Base-by-base conservation (phyloP, 2,329 filamentous ascomycete species). In the Curvularia hawaiiensis region DNA sequence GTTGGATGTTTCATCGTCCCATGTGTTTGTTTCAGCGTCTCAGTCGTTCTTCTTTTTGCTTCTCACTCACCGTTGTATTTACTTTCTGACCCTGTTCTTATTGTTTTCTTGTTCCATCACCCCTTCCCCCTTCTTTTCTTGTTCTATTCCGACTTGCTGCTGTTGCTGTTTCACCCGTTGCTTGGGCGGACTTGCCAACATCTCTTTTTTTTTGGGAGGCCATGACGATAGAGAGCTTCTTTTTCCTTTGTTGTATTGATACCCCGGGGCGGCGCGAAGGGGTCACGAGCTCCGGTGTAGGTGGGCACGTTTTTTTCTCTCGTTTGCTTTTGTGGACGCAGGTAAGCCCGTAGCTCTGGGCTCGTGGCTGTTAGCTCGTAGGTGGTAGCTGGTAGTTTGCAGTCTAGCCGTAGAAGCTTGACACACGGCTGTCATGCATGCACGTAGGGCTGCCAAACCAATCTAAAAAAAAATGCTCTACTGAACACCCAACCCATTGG, bases 171-270 rank as follows among this genome's bases (percentile, higher is more conserved):
- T 50, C 5, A 24, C 5, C 5, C 38, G 14, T 12, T 54, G 22
- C 33, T 46, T 52, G 30, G 45, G 40, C 40, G 46, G 31, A 48
- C 18, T 39, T 56, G 45, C 44, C 30, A 18, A 41, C 41, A 31
- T 56, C 26, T 50, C 45, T 51, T 55, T 58, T 51, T 55, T 58
- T 55, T 58, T 58, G 53, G 57, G 60, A 52, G 30, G 52, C 48
- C 26, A 61, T 46, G 52, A 59, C 54, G 51, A 56, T 58, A 58
- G 58, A 60, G 51, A 47, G 54, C 58, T 24, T 52, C 53, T 60
- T 22, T 22, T 22, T 44, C 59, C 49, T 53, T 51, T 49, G 61
- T 67, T 67, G 67, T 71, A 70, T 70, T 71, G 70, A 73, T 73
- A 73, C 70, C 70, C 70, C 54, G 58, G 41, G 60, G 45, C 39